These are phyloP conservation scores for Kuraishia capsulata DNA, from an alignment of 805 yeast genomes.

Conservation along the genomic window DNA sequence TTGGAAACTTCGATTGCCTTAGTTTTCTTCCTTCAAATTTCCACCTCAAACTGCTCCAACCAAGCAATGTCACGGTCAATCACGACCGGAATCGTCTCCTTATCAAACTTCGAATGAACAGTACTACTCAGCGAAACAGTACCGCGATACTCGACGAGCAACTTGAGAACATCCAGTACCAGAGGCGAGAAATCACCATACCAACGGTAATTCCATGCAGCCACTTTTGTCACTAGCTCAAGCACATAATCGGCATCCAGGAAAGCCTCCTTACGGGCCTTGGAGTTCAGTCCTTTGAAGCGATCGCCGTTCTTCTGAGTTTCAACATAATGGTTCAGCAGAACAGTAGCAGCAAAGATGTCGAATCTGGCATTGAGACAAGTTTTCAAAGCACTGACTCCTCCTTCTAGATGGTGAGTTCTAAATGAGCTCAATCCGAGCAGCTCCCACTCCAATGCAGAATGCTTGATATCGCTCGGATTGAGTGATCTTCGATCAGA, in stretches of 20 bases:
- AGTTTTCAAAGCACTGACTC: slow-evolving; percentile 44
- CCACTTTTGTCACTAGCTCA: slow-evolving; percentile 33
- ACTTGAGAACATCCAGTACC: slow-evolving; percentile 29
- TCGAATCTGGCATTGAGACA: slow-evolving; percentile 52
- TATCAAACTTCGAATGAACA: slow-evolving; percentile 26
- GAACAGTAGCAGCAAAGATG: slow-evolving; percentile 41
- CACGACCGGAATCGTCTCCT: slow-evolving; percentile 11
- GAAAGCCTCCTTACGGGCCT: slow-evolving; percentile 7
- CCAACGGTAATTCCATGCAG: slow-evolving; percentile 60
- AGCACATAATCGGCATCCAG: slow-evolving; percentile 19
- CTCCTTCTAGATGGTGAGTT: slow-evolving; percentile 37
- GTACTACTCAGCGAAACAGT: slow-evolving; percentile 28
- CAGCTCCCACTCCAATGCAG: slow-evolving; percentile 69
- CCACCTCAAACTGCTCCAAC: slow-evolving; percentile 22
- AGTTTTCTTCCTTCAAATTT: no score
- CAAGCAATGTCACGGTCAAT: slow-evolving; percentile 18
- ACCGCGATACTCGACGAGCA: slow-evolving; percentile 30
- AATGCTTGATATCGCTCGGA: slow-evolving; percentile 28
- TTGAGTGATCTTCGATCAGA: slow-evolving; percentile 17
- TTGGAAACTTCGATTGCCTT: no score
- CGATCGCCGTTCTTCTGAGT: slow-evolving; percentile 11
- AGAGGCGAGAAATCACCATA: slow-evolving; percentile 44
- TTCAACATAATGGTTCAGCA: slow-evolving; percentile 35
- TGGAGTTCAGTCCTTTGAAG: slow-evolving; percentile 15
- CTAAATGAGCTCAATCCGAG: slow-evolving; percentile 48